These are phyloP conservation scores for Aspergillus pseudoviridinutans DNA, from an alignment of 2,329 filamentous ascomycete genomes.

Conservation along the genomic window DNA sequence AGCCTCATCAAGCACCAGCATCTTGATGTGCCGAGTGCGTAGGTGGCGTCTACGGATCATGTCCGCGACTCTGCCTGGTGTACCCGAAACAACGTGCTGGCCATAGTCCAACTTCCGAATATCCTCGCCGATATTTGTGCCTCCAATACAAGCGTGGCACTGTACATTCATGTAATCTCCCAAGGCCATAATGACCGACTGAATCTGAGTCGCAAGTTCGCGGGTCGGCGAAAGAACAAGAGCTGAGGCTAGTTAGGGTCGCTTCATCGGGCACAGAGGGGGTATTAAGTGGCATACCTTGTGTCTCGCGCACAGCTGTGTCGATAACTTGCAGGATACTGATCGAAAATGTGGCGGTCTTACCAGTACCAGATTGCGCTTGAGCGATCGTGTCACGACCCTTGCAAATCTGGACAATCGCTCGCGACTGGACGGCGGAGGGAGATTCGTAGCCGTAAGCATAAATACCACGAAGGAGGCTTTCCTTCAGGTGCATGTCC, in stretches of 20 bases:
- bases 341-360: slow-evolving; percentile 95
- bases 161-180: slow-evolving; percentile 99
- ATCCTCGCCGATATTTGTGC: slow-evolving; percentile 96
- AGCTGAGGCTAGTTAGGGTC: slow-evolving; percentile 45
- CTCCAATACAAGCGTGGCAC: slow-evolving; percentile 97
- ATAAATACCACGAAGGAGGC: slow-evolving; percentile 93
- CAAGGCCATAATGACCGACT: slow-evolving; percentile 98
- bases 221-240: slow-evolving; percentile 93
- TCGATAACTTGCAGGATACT: slow-evolving; percentile 95
- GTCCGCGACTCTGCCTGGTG: slow-evolving; percentile 89
- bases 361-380: slow-evolving; percentile 94
- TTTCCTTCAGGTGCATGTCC: slow-evolving; percentile 96
- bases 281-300: slow-evolving; percentile 46
- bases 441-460: slow-evolving; percentile 98
- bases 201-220: slow-evolving; percentile 96
- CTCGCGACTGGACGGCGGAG: slow-evolving; percentile 94
- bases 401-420: slow-evolving; percentile 98
- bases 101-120: slow-evolving; percentile 97
- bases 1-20: slow-evolving; percentile 72
- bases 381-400: slow-evolving; percentile 98
- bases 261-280: neutral
- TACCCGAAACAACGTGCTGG: slow-evolving; percentile 95
- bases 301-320: slow-evolving; percentile 84
- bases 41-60: slow-evolving; percentile 74
- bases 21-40: slow-evolving; percentile 71